Evolutionary conservation across 306 rosid species (phyloP), one percentile per base, ranked within the genome.

Genomic region (Inga leiocalycina): DNA sequence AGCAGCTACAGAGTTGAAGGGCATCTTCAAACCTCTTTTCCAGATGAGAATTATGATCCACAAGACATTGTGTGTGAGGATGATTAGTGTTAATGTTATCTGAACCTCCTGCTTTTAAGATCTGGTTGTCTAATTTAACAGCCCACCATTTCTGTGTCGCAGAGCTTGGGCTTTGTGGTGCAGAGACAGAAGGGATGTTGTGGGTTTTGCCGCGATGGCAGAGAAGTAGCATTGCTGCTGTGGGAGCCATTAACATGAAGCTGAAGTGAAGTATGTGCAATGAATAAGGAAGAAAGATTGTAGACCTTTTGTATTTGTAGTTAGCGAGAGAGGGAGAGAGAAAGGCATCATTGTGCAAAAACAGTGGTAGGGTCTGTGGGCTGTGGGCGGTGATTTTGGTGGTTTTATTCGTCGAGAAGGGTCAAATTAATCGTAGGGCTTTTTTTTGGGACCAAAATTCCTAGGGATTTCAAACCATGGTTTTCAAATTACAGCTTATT

Each of bases 211-310:
- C 71, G 2, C 54, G 72, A 37, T 66, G 85, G 15, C 78, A 30
- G 81, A 85, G 88, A 24, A 85, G 20, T 15, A 85, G 80, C 88
- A 85, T 85, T 20, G 88, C 83, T 22, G 88, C 88, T 30, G 88
- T 85, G 14, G 85, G 88, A 43, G 88, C 83, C 88, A 85, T 85
- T 7, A 43, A 34, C 71, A 19, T 13, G n/a, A 24, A 44, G 61
- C 12, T 9, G 22, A 52, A 52, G 15, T 12, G 41, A 15, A 44
- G 54, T 4, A 45, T 19, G 20, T 43, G 56, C 49, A 45, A 4
- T 17, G 1, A 10, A 6, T 52, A 52, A 19, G 4, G 39, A 62
- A 1, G 69, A 27, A 0, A 22, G 67, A 48, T 10, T 0, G 3
- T 2, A 24, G 8, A 22, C 16, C 11, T 10, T 61, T 24, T 61